Base-by-base conservation (phyloP, 768 basidiomycete species). In the Rhodotorula toruloides region DNA sequence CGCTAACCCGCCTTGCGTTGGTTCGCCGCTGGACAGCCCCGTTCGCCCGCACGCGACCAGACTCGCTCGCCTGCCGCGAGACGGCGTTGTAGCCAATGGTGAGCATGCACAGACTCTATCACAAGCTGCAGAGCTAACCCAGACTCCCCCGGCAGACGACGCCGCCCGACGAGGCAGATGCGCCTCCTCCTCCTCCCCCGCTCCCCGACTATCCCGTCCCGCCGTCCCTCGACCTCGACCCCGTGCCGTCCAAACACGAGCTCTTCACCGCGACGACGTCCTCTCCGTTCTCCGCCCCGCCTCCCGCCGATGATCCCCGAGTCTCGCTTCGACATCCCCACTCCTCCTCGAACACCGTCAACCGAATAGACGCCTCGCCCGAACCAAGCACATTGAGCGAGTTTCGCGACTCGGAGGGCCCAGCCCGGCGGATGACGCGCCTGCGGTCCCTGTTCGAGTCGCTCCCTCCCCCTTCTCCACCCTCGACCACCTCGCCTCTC, bases 351-450 rank as follows among this genome's bases (percentile, higher is more conserved):
- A 3, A 44, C 12, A 12, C 34, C n/a, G 7, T 17, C 43, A n/a
- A 17, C 1, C 14, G 43, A 1, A 22, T 4, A 19, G 31, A 9
- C 22, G 2, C 31, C 34, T 22, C 22, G 5, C 17, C 12, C 7
- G 53, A 65, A 6, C 54, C 58, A 2, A 13, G 77, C 67, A 83
- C 81, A 53, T 81, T 92, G 52, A 76, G 79, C 43, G 87, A 86
- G 67, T 90, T 87, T 74, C 83, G 82, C 59, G 79, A 79, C 60
- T 79, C 77, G 43, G 90, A 92, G 77, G 87, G 87, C 42, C 77
- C 79, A 68, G 84, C 83, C 66, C 79, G 80, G 68, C 80, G 89
- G 43, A 85, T 86, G 75, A 79, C 79, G 54, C 82, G 84, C 54
- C 76, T 90, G 57, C 81, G 81, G 60, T 81, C 81, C 52, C 76